These are phyloP conservation scores for Cyberlindnera saturnus DNA, from an alignment of 805 yeast genomes.

Conservation along the genomic window DNA sequence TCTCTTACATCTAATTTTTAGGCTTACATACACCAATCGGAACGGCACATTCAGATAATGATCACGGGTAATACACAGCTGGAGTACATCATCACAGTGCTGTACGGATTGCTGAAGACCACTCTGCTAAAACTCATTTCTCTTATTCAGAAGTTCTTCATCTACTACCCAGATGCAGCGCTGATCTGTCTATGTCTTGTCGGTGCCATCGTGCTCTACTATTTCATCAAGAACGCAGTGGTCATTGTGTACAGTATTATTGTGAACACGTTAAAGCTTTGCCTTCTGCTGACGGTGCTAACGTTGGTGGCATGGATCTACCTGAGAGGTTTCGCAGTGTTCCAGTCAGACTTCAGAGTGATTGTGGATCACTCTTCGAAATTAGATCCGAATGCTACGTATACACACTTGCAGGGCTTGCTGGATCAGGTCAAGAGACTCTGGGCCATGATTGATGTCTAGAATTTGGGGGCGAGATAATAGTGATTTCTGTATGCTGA, in stretches of 20 bases:
- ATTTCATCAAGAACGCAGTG: constrained; percentile 25
- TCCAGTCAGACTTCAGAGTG: not conserved
- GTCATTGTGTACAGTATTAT: constrained; percentile 14
- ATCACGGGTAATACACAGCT: constrained; percentile 19
- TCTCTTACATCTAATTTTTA: too few species aligned
- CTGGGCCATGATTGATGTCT: too few species aligned
- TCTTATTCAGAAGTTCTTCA: constrained; percentile 17
- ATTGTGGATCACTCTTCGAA: too few species aligned
- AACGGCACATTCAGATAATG: constrained; percentile 1
- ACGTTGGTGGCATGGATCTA: constrained; percentile 23
- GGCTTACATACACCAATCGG: not conserved
- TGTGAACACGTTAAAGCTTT: constrained; percentile 25
- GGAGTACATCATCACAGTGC: constrained; percentile 16
- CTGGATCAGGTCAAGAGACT: too few species aligned
- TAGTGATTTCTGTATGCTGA: too few species aligned
- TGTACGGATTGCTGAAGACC: constrained; percentile 1
- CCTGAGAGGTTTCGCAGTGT: constrained; percentile 24
- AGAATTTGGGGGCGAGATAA: too few species aligned
- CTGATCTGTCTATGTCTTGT: constrained; percentile 14
- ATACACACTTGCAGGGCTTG: too few species aligned
- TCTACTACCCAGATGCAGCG: constrained; percentile 27
- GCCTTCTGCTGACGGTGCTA: constrained; percentile 13
- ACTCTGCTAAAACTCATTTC: constrained; percentile 7
- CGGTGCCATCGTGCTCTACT: constrained; percentile 21
- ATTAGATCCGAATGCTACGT: too few species aligned